These are phyloP conservation scores for Hymenoscyphus albidus DNA, from an alignment of 2,329 filamentous ascomycete species.

Conservation along the genomic window DNA sequence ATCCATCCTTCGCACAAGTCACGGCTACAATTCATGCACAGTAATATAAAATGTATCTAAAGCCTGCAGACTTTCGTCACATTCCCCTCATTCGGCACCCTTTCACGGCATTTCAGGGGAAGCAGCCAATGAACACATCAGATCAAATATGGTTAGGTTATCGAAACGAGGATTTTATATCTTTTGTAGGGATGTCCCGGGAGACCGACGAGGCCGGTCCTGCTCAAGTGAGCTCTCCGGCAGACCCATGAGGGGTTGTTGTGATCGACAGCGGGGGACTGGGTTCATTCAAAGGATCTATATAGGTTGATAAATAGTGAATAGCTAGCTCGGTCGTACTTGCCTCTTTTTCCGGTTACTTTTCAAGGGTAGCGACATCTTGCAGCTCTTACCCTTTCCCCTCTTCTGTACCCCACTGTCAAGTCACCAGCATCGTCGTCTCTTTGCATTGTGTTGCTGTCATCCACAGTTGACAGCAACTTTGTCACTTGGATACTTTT, in stretches of 20 bases:
- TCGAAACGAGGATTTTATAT: background rate
- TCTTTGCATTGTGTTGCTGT: background rate
- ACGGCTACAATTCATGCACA: background rate
- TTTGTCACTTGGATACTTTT: background rate
- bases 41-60: background rate
- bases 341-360: background rate
- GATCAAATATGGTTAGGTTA: slow-evolving; percentile 7
- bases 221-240: slow-evolving; percentile 6
- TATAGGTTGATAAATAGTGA: background rate
- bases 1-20: slow-evolving; percentile 1
- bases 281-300: background rate
- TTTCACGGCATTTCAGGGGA: slow-evolving; percentile 15
- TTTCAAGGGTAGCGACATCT: background rate
- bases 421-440: background rate
- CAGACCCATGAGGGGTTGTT: background rate
- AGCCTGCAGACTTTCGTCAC: background rate
- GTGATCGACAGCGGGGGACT: slow-evolving; percentile 8
- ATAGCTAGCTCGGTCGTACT: background rate
- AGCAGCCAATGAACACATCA: slow-evolving; percentile 19
- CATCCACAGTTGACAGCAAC: background rate
- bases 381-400: background rate
- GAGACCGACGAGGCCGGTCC: background rate
- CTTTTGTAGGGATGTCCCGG: slow-evolving; percentile 6
- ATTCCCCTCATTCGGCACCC: slow-evolving; percentile 7
- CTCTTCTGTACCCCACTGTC: background rate